Conservation (phyloP, 2,329 filamentous ascomycete genomes). For the Cryphonectria radicalis region DNA sequence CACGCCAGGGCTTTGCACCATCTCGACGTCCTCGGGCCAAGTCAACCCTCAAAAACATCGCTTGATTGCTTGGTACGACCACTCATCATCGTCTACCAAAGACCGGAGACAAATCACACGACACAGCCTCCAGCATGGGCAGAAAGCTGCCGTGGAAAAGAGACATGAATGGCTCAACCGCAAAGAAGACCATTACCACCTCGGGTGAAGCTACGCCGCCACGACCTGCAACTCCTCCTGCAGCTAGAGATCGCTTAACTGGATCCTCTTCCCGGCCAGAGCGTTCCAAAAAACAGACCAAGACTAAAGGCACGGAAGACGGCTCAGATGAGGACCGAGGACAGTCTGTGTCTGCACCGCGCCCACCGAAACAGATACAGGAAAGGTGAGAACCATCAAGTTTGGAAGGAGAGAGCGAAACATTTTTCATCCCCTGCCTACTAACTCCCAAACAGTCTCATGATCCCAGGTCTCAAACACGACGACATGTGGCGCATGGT, state of each 20-base stretch:
- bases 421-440: background rate
- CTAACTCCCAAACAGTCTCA: conserved; percentile 50
- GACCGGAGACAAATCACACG: background rate
- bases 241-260: background rate
- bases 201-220: background rate
- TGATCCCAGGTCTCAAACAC: conserved; percentile 65
- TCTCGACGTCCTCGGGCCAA: too few relatives aligned
- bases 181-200: background rate
- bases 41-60: too few relatives aligned
- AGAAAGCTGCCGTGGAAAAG: conserved; percentile 28
- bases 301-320: background rate
- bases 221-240: background rate
- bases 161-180: background rate
- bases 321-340: background rate
- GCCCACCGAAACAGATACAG: background rate
- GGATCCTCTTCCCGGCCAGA: background rate
- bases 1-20: background rate
- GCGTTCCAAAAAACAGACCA: background rate
- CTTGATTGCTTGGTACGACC: too few relatives aligned
- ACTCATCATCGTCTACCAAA: background rate
- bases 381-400: background rate
- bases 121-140: conserved; percentile 12
- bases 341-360: background rate
- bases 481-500: conserved; percentile 83
- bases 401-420: background rate